phyloP scores from a whole-genome alignment of 1,284 basidiomycete genomes.

The Malassezia cuniculi region DNA sequence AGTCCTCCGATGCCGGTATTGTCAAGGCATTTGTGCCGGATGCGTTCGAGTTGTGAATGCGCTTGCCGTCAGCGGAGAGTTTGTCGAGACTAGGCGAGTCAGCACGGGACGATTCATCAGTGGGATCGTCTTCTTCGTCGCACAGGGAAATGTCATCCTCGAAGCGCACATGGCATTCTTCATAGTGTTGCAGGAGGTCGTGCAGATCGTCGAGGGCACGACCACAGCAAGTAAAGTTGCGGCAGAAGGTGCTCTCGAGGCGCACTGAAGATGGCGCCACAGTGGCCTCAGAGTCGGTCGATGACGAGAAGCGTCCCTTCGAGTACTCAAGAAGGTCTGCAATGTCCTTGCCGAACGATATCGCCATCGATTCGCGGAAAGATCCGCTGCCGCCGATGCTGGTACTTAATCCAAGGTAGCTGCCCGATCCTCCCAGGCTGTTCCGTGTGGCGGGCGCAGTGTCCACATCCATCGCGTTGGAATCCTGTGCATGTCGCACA shows the following conservation, averaged over 20 bases:
- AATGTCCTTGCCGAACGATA: slow-evolving; percentile 39
- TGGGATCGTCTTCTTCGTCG: slow-evolving; percentile 34
- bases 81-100: no score
- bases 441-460: no score
- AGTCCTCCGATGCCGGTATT: slow-evolving; percentile 17
- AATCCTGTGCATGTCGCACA: no score
- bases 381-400: slow-evolving; percentile 22
- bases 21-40: slow-evolving; percentile 16
- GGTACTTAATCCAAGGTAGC: slow-evolving; percentile 10
- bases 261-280: slow-evolving; percentile 33
- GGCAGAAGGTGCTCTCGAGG: slow-evolving; percentile 42
- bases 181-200: slow-evolving; percentile 44
- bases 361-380: slow-evolving; percentile 37
- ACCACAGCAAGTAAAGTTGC: slow-evolving; percentile 43
- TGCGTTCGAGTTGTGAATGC: slow-evolving; percentile 6
- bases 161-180: slow-evolving; percentile 42
- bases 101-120: no score
- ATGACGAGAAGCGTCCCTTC: slow-evolving; percentile 34
- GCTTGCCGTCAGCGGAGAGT: slow-evolving; percentile 10
- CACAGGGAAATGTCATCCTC: slow-evolving; percentile 42
- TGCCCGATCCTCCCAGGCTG: slow-evolving; percentile 7
- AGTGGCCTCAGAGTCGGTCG: slow-evolving; percentile 37
- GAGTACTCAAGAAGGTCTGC: slow-evolving; percentile 43
- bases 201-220: slow-evolving; percentile 39
- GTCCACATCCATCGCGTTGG: no score